phyloP scores from a whole-genome alignment of 2,329 filamentous ascomycete species.

The Stachybotrys chlorohalonatus region DNA sequence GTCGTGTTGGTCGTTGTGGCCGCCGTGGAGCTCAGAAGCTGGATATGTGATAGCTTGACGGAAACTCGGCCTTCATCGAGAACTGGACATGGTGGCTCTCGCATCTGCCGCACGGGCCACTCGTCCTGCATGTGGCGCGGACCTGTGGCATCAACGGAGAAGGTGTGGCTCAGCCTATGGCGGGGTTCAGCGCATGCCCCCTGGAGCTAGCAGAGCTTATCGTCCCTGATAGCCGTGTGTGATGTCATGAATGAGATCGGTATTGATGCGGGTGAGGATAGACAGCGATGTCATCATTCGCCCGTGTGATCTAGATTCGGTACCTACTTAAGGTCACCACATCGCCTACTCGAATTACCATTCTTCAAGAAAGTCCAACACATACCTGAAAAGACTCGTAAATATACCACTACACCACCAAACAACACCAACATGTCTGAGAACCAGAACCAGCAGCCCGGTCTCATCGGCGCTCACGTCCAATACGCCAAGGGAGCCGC shows the following conservation, averaged over 20 bases:
- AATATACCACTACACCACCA: neutral
- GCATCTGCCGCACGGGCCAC: conserved; percentile 6
- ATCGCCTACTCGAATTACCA: too few relatives aligned
- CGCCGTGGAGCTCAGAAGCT: neutral
- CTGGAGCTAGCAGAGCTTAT: neutral
- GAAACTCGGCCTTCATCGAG: conserved; percentile 1
- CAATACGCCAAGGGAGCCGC: conserved; percentile 62
- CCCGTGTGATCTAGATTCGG: too few relatives aligned
- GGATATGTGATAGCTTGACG: neutral
- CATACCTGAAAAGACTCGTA: neutral
- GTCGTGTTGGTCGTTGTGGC: neutral
- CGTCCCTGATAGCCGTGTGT: conserved; percentile 2
- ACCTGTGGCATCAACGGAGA: neutral
- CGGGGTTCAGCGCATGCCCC: neutral
- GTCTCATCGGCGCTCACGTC: conserved; percentile 54
- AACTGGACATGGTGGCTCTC: conserved; percentile 19
- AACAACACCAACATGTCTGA: conserved; percentile 15
- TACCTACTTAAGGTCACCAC: too few relatives aligned
- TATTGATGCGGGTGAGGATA: neutral
- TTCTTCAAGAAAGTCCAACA: too few relatives aligned
- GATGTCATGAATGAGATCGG: conserved; percentile 15
- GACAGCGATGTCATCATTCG: conserved; percentile 4
- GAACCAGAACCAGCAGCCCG: conserved; percentile 32
- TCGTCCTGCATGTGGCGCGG: neutral
- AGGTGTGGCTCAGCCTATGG: neutral